Evolutionary conservation across 2,329 filamentous ascomycete genomes (phyloP).

Genomic region (Dryadomyces quercivorus): DNA sequence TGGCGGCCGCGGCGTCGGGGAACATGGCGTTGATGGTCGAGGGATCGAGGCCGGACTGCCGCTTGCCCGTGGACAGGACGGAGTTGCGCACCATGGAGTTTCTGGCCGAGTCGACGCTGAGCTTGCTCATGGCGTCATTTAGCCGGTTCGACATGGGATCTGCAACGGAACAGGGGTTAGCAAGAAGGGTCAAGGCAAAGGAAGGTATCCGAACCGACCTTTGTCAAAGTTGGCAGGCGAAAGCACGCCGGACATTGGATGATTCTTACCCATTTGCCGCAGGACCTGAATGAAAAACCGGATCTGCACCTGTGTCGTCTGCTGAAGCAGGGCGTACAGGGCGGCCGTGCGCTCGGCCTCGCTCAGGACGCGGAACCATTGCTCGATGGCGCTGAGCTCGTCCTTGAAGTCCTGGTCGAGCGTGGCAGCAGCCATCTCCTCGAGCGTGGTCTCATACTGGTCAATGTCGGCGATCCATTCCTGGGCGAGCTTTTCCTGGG

Average conservation of each 20-base stretch:
- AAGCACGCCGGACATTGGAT: slow-evolving; percentile 90
- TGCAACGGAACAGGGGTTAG: slow-evolving; percentile 24
- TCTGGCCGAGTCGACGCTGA: slow-evolving; percentile 75
- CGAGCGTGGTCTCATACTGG: slow-evolving; percentile 95
- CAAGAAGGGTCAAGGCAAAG: neutral
- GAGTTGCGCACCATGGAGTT: slow-evolving; percentile 77
- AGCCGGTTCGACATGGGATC: slow-evolving; percentile 95
- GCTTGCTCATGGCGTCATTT: slow-evolving; percentile 91
- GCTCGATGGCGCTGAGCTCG: slow-evolving; percentile 95
- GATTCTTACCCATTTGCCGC: slow-evolving; percentile 97
- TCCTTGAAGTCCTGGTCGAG: slow-evolving; percentile 99
- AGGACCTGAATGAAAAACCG: slow-evolving; percentile 98
- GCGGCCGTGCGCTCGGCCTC: slow-evolving; percentile 94
- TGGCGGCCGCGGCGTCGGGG: slow-evolving; percentile 94
- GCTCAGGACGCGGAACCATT: slow-evolving; percentile 97
- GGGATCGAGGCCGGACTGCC: slow-evolving; percentile 87
- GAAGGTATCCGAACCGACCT: slow-evolving; percentile 35
- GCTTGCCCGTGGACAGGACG: slow-evolving; percentile 67
- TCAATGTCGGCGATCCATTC: slow-evolving; percentile 99
- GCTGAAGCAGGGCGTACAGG: slow-evolving; percentile 87
- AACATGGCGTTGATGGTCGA: slow-evolving; percentile 98
- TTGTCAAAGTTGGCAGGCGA: slow-evolving; percentile 96
- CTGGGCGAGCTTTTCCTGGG: slow-evolving; percentile 85
- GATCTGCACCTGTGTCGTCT: slow-evolving; percentile 98
- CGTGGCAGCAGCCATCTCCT: slow-evolving; percentile 98